Evolutionary conservation across 352 stramenopile species (phyloP), one percentile per base, ranked within the genome.

Genomic region (Globisporangium yorkense): DNA sequence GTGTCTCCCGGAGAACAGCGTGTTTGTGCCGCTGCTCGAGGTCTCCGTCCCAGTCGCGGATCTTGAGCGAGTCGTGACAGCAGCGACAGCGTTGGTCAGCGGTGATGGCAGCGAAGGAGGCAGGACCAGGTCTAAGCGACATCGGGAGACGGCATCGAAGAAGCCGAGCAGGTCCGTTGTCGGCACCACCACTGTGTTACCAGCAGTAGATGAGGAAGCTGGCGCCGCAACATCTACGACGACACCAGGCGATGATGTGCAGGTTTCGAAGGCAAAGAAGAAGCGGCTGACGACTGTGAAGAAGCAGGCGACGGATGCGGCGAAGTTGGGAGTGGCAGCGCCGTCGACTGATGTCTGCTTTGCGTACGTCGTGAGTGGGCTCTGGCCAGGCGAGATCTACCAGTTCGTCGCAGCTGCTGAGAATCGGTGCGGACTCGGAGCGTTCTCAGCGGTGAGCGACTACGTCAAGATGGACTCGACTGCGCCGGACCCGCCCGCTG

Each of bases 391-490:
- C 2, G 79, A 87, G 48, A 75, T 92, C 18, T 92, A 92, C 48
- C 79, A 89, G 51, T 92, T 92, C 50, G 68, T 79, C 18, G 73
- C 83, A 18, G 82, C 79, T 12, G 77, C 77, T 27, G 74, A 82
- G 40, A 92, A 92, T 54, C 74, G 77, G 1, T 89, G 82, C 40
- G 82, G 79, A 5, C 20, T 84, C 0, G 79, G 67, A 4, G 70
- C 75, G 29, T 89, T 88, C 56, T 89, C 75, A n/a, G 66, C 65
- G 2, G 59, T 81, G 45, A 88, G 74, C 18, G 79, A 88, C 57
- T 92, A 89, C 35, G 63, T 89, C 51, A 85, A 85, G 47, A 92
- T 87, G 74, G 66, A 84, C 47, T 76, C 73, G 21, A 84, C 64
- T 16, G 80, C 68, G 0, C 77, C 79, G 0, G 77, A 92, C 29